phyloP scores from a whole-genome alignment of 257 asterid genomes.

The Ballota nigra region DNA sequence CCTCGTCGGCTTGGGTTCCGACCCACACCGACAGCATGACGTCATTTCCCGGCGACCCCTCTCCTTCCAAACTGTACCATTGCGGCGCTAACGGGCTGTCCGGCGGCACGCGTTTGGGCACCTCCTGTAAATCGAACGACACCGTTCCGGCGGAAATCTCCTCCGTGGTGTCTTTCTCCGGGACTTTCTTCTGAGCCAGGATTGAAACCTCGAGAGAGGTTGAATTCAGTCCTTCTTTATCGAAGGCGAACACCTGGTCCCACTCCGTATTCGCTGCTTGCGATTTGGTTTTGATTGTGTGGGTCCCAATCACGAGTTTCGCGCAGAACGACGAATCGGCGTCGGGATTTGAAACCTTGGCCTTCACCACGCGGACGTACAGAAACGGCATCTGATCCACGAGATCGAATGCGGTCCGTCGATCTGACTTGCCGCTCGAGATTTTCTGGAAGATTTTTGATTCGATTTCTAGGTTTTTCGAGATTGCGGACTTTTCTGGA shows the following conservation, averaged over 20 bases:
- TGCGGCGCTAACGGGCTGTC: slow-evolving; percentile 94
- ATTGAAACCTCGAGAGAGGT: slow-evolving; percentile 65
- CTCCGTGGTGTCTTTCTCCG: slow-evolving; percentile 35
- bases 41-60: slow-evolving; percentile 58
- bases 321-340: slow-evolving; percentile 47
- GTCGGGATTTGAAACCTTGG: slow-evolving; percentile 48
- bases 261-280: slow-evolving; percentile 47
- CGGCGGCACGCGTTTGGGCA: slow-evolving; percentile 84
- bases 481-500: slow-evolving; percentile 18
- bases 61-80: slow-evolving; percentile 81
- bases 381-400: slow-evolving; percentile 88
- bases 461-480: slow-evolving; percentile 43
- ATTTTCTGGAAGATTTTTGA: slow-evolving; percentile 46
- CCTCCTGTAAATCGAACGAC: slow-evolving; percentile 80
- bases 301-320: slow-evolving; percentile 83
- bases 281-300: slow-evolving; percentile 53
- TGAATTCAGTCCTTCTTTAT: slow-evolving; percentile 74
- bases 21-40: slow-evolving; percentile 89
- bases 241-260: slow-evolving; percentile 93
- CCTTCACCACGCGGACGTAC: slow-evolving; percentile 73
- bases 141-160: slow-evolving; percentile 56
- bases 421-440: slow-evolving; percentile 38
- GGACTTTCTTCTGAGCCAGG: slow-evolving; percentile 43
- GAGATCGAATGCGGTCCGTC: slow-evolving; percentile 65
- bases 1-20: slow-evolving; percentile 89